Base-by-base conservation (phyloP, 352 stramenopile genomes). In the Globisporangium recalcitrans region DNA sequence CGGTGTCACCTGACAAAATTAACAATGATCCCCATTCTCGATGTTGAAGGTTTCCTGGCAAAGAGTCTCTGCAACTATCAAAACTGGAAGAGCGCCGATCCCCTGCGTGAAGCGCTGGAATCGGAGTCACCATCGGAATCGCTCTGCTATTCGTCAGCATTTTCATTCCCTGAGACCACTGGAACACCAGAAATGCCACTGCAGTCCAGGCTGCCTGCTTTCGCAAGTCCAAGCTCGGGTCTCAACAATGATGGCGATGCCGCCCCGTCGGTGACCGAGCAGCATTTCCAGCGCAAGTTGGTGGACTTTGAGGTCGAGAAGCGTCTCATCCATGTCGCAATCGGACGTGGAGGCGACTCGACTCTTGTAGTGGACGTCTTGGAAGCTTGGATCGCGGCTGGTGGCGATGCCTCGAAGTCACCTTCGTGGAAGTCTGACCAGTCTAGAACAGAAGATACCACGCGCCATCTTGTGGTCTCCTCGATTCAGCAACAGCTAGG, bases 101-200 rank as follows among this genome's bases (percentile, higher is more conserved):
- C 69, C 6, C 19, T 64, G 31, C 46, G 9, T 1, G 34, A 64
- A 21, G 36, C 54, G 14, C n/a, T 42, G 5, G 48, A 52, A 10
- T 57, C 59, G 11, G 26, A 42, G 1, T 44, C n/a, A 4, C 8
- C 48, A 6, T n/a, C 52, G 13, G 19, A 3, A 46, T 52, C 27
- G 21, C 46, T 75, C 5, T 84, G 72, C 59, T 78, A 69, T 36
- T 71, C 71, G 3, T 74, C 77, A 10, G 77, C 74, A 0, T 83
- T 82, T 29, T 58, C 68, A 16, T 67, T 71, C 9, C 60, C 64
- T 16, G 21, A 3, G 44, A 10, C 36, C 3, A 31, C 24, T 32
- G 16, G 16, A 21, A 22, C 36, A 51, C 4, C 32, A 32, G 1
- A 22, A 27, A 4, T 16, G 22, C 24, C 16, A 60, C 38, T 22